Conservation (phyloP, 108 stramenopile genomes). For the Cylindrotheca fusiformis region DNA sequence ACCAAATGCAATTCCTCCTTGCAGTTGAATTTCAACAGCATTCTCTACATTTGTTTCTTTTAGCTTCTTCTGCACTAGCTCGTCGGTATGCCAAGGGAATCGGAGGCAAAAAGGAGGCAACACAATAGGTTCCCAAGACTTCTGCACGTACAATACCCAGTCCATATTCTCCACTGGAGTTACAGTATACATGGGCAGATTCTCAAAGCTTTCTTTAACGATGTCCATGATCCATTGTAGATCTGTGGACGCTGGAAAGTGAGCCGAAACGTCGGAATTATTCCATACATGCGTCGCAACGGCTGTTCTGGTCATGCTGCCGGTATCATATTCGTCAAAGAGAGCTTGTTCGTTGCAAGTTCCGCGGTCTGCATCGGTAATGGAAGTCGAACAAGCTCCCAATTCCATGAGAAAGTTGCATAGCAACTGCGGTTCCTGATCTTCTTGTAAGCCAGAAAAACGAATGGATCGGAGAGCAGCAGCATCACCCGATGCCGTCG, state of each 20-base stretch:
- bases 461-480: conserved; percentile 30
- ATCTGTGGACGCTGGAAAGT: conserved; percentile 63
- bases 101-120: conserved; percentile 54
- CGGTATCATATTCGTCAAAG: conserved; percentile 45
- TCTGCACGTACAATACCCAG: conserved; percentile 79
- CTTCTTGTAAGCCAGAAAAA: conserved; percentile 29
- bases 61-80: conserved; percentile 42
- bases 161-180: conserved; percentile 63
- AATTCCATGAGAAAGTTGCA: conserved; percentile 83
- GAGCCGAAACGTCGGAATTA: conserved; percentile 68
- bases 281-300: conserved; percentile 63
- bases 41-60: conserved; percentile 1
- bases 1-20: conserved; percentile 86
- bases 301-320: conserved; percentile 28
- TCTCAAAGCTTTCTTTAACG: conserved; percentile 43
- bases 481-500: conserved; percentile 15
- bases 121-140: conserved; percentile 75
- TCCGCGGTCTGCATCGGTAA: conserved; percentile 67
- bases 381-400: conserved; percentile 65
- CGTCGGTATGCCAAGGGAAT: conserved; percentile 76
- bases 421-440: conserved; percentile 52
- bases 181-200: conserved; percentile 36
- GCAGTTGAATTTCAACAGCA: conserved; percentile 49
- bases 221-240: conserved; percentile 45
- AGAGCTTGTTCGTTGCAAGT: conserved; percentile 52